phyloP scores from a whole-genome alignment of 768 basidiomycete species.

The Termitomyces sp. region DNA sequence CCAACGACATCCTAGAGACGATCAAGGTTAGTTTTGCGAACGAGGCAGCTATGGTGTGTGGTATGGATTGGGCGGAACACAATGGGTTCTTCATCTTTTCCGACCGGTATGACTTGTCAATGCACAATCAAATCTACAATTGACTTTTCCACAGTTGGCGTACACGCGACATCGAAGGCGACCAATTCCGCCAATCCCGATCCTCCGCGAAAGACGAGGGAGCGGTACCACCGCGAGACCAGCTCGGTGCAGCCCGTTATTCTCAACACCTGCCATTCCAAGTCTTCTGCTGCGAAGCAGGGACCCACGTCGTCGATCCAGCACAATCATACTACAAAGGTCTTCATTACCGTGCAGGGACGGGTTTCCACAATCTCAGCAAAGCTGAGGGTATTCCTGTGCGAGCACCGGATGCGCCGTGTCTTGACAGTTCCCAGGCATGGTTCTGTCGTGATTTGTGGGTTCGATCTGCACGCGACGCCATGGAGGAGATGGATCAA shows the following conservation, averaged over 20 bases:
- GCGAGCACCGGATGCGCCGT: slow-evolving; percentile 76
- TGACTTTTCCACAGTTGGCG: slow-evolving; percentile 63
- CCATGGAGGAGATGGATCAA: slow-evolving; percentile 53
- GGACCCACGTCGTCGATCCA: slow-evolving; percentile 95
- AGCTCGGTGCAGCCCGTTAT: slow-evolving; percentile 75
- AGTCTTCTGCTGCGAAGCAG: slow-evolving; percentile 98
- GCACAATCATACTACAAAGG: slow-evolving; percentile 93
- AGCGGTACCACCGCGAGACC: slow-evolving; percentile 89
- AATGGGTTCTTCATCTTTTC: slow-evolving; percentile 98
- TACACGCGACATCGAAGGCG: slow-evolving; percentile 95
- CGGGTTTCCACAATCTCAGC: slow-evolving; percentile 77
- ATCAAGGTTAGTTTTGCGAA: slow-evolving; percentile 87
- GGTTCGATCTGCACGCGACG: slow-evolving; percentile 81
- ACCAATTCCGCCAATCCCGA: slow-evolving; percentile 95
- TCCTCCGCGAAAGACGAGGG: slow-evolving; percentile 81
- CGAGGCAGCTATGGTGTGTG: slow-evolving; percentile 96
- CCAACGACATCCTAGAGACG: slow-evolving; percentile 95
- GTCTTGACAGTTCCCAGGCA: slow-evolving; percentile 93
- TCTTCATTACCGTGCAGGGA: slow-evolving; percentile 78
- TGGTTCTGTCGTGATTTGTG: slow-evolving; percentile 99
- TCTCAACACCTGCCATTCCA: slow-evolving; percentile 94
- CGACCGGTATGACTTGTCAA: slow-evolving; percentile 60
- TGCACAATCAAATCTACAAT: not conserved
- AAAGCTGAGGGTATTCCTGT: slow-evolving; percentile 46
- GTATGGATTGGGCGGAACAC: slow-evolving; percentile 99